These are phyloP conservation scores for Plasmodium gallinaceum DNA, from an alignment of 169 alveolate genomes.

Conservation along the genomic window DNA sequence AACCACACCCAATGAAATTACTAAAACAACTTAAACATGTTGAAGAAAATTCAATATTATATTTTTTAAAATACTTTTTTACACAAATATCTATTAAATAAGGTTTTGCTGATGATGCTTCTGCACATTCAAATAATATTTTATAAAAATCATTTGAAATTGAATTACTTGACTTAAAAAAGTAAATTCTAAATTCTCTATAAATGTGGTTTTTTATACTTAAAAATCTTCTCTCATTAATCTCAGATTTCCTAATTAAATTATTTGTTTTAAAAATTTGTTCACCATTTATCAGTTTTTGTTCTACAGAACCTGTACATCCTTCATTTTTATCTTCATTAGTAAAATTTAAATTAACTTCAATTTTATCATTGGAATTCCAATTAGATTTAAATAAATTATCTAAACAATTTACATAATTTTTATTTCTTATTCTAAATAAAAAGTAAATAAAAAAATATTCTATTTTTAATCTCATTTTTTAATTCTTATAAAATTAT, in stretches of 20 bases:
- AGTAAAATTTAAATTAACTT: conserved; percentile 2
- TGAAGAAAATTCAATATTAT: conserved; percentile 38
- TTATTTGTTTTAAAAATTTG: conserved; percentile 9
- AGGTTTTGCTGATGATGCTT: conserved; percentile 72
- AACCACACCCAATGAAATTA: conserved; percentile 58
- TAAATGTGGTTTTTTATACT: conserved; percentile 3
- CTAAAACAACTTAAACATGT: conserved; percentile 53
- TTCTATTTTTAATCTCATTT: not conserved
- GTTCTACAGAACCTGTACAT: conserved; percentile 56
- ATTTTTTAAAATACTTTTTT: conserved; percentile 59
- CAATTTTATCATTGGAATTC: not conserved
- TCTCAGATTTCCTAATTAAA: not conserved
- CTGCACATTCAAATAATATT: conserved; percentile 64
- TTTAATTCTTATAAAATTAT: not conserved
- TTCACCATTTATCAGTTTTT: conserved; percentile 49
- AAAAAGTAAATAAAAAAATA: not conserved
- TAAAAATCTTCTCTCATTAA: not conserved
- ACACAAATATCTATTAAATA: conserved; percentile 70
- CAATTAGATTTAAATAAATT: not conserved
- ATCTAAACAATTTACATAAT: not conserved
- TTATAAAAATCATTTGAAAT: conserved; percentile 50
- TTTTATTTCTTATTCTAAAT: not conserved
- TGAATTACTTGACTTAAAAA: conserved; percentile 5
- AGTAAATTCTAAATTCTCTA: conserved; percentile 13
- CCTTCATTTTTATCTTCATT: conserved; percentile 31